A percentile compares a stretch with the other conserved stretches of the same genome.
These are phyloP conservation scores for Mortierella sp. DNA, from an alignment of 371 early-diverging fungal species.

Conservation along the genomic window DNA sequence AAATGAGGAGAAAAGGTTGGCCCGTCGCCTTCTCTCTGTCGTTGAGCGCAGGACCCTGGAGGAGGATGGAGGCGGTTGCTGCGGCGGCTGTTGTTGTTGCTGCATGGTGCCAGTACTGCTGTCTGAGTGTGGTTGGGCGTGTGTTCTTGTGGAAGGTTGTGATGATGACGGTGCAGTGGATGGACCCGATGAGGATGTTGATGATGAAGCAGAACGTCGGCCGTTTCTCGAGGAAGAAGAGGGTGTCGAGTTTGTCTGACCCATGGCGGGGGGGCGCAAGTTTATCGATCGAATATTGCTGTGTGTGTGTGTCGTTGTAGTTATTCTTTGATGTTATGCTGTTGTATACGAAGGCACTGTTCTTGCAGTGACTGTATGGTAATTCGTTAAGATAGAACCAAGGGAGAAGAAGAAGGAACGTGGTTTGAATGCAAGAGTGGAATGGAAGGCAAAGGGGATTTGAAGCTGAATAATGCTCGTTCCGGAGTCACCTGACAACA, in stretches of 20 bases:
- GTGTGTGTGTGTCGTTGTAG: no score
- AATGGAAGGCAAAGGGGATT: no score
- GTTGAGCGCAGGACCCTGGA: conserved; percentile 46
- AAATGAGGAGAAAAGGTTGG: conserved; percentile 49
- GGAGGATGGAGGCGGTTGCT: conserved; percentile 19
- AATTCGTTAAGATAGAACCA: no score
- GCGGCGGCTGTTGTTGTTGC: conserved; percentile 4
- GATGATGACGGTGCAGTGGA: neutral
- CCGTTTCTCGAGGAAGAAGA: conserved; percentile 21
- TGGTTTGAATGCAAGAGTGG: no score
- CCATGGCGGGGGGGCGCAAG: conserved; percentile 21
- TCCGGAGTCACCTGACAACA: no score
- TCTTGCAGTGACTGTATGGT: no score
- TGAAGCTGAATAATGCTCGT: no score
- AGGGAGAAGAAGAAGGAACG: no score
- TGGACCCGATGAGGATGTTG: neutral
- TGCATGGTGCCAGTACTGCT: conserved; percentile 1
- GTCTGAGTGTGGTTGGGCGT: neutral
- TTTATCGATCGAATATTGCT: neutral
- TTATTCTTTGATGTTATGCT: no score
- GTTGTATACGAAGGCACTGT: no score
- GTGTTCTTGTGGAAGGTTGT: conserved; percentile 6
- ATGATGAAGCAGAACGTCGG: neutral
- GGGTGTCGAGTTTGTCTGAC: conserved; percentile 39
- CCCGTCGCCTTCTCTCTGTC: conserved; percentile 41